Percentiles rank a stretch among this genome's conserved stretches.
Conservation (phyloP, 2,329 filamentous ascomycete genomes). For the Cordyceps militaris region DNA sequence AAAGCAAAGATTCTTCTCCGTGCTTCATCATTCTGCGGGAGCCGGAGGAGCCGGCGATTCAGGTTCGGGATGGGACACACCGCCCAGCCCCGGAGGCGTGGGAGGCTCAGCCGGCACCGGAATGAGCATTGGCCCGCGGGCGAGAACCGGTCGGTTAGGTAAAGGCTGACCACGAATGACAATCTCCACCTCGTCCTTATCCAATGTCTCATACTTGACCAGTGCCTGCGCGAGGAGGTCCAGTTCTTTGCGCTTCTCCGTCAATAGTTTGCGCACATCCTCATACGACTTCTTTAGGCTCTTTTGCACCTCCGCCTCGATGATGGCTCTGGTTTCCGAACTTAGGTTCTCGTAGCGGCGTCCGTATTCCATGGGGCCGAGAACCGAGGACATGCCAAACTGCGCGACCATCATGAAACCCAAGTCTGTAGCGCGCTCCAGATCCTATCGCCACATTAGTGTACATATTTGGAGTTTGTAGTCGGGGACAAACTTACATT, state of each 20-base stretch:
- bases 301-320: conserved; percentile 82
- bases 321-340: conserved; percentile 75
- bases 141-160: conserved; percentile 54
- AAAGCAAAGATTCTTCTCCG: neutral
- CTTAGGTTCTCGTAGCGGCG: conserved; percentile 77
- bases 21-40: neutral
- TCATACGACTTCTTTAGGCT: conserved; percentile 75
- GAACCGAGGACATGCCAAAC: conserved; percentile 79
- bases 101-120: conserved; percentile 31
- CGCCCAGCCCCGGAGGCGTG: conserved; percentile 28
- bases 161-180: conserved; percentile 83
- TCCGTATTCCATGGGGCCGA: conserved; percentile 85
- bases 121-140: conserved; percentile 38
- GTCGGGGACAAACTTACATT: conserved; percentile 45
- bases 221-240: conserved; percentile 83
- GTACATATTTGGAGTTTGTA: neutral
- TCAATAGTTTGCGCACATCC: conserved; percentile 65
- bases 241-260: conserved; percentile 71
- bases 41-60: conserved; percentile 13
- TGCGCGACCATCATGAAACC: conserved; percentile 84
- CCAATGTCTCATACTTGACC: conserved; percentile 89
- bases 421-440: conserved; percentile 71
- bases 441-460: conserved; percentile 53
- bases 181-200: conserved; percentile 81
- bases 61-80: conserved; percentile 27